Percentiles rank a stretch among this genome's conserved stretches.
phyloP scores from a whole-genome alignment of 2,329 filamentous ascomycete species.

The Thielaviopsis punctulata region DNA sequence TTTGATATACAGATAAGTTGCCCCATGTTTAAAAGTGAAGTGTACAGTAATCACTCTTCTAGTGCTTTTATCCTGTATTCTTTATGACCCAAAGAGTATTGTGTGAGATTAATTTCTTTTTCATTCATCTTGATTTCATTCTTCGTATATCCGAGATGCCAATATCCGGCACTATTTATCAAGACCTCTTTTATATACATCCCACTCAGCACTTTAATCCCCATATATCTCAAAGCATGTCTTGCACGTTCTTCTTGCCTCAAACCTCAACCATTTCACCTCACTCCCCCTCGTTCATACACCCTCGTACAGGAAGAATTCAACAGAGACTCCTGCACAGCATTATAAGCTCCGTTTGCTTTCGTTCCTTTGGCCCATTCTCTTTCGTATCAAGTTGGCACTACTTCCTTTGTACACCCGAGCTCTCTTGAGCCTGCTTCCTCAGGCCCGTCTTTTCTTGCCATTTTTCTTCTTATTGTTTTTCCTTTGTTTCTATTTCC shows the following conservation, averaged over 20 bases:
- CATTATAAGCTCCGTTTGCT: not conserved
- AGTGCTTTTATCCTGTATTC: too few species aligned
- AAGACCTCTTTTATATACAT: not conserved
- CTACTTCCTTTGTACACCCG: not conserved
- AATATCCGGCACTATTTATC: not conserved
- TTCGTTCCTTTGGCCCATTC: not conserved
- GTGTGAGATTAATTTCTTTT: not conserved
- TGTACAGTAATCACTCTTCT: not conserved
- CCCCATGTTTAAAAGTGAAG: not conserved
- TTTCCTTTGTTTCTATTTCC: not conserved
- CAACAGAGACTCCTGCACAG: not conserved
- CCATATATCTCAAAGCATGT: not conserved
- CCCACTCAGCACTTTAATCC: not conserved
- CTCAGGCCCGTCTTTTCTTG: not conserved
- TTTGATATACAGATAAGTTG: too few species aligned
- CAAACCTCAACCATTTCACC: not conserved
- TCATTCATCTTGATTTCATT: not conserved
- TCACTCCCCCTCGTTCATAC: not conserved
- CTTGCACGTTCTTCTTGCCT: not conserved
- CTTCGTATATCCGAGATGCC: not conserved
- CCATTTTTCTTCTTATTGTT: not conserved
- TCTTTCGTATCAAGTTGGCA: not conserved
- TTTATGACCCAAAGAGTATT: too few species aligned
- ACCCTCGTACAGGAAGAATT: not conserved
- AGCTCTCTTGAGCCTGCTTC: slow-evolving; percentile 1